Conservation (phyloP, 177 flowering plant species). For the Vitis hybrid region DNA sequence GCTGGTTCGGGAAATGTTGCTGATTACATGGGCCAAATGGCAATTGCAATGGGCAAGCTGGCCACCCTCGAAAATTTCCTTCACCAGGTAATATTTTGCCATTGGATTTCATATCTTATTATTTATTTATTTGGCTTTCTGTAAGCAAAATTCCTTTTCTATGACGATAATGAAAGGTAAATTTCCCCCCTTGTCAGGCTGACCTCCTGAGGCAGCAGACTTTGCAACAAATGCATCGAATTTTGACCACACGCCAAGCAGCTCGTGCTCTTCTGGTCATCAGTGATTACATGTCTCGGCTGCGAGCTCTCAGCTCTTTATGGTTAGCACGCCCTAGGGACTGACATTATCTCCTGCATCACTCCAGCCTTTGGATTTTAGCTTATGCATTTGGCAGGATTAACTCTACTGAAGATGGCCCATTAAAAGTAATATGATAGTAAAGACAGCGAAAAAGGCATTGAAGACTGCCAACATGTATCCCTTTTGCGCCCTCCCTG, state of each 20-base stretch:
- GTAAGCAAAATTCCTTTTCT: neutral
- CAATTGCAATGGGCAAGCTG: slow-evolving; percentile 84
- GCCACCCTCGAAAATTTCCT: slow-evolving; percentile 75
- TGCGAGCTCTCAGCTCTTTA: slow-evolving; percentile 79
- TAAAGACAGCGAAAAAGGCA: neutral
- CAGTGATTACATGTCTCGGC: slow-evolving; percentile 68
- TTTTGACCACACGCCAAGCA: slow-evolving; percentile 82
- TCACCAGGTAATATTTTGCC: slow-evolving; percentile 57
- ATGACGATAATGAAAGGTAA: too few relatives aligned
- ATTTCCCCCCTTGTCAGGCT: slow-evolving; percentile 48
- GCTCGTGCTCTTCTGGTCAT: slow-evolving; percentile 83
- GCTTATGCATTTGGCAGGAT: neutral
- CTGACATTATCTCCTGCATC: slow-evolving; percentile 13
- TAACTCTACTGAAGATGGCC: neutral
- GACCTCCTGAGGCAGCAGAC: slow-evolving; percentile 87
- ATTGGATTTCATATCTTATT: too few relatives aligned
- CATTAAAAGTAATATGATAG: neutral
- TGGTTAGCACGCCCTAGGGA: slow-evolving; percentile 87
- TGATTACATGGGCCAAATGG: slow-evolving; percentile 93
- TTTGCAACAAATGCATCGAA: slow-evolving; percentile 77
- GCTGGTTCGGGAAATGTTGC: slow-evolving; percentile 62
- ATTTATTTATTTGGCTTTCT: too few relatives aligned
- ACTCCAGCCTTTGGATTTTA: neutral
- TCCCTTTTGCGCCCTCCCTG: neutral
- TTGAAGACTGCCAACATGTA: neutral